Conservation (phyloP, 768 basidiomycete species). For the Dentipellis sp. region DNA sequence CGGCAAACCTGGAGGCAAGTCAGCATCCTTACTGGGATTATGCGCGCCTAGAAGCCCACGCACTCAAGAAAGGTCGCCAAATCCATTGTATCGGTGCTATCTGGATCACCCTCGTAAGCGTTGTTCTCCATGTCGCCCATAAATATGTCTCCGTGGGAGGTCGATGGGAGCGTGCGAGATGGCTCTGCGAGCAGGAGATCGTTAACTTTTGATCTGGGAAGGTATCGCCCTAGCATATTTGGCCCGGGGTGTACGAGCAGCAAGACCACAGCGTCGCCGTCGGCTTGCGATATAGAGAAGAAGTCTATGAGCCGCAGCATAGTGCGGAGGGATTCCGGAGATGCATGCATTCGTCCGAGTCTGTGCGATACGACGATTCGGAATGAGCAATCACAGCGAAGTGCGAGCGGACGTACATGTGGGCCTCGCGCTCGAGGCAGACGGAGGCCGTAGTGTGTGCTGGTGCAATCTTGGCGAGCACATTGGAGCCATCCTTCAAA, state of each 20-base stretch:
- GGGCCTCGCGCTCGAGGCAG: slow-evolving; percentile 63
- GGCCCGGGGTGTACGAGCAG: slow-evolving; percentile 61
- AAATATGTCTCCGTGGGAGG: slow-evolving; percentile 39
- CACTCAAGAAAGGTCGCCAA: slow-evolving; percentile 69
- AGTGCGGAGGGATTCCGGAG: slow-evolving; percentile 42
- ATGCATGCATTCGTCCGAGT: slow-evolving; percentile 38
- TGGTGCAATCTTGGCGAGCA: slow-evolving; percentile 66
- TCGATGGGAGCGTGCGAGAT: slow-evolving; percentile 25
- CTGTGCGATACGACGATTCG: slow-evolving; percentile 21
- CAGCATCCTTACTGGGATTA: slow-evolving; percentile 2
- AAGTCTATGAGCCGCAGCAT: slow-evolving; percentile 54
- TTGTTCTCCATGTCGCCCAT: slow-evolving; percentile 41
- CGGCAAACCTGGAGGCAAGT: slow-evolving; percentile 47
- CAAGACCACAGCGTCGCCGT: slow-evolving; percentile 64
- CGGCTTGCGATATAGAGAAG: slow-evolving; percentile 53
- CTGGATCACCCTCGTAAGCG: slow-evolving; percentile 41
- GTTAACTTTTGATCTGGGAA: slow-evolving; percentile 58
- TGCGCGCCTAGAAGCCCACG: slow-evolving; percentile 13
- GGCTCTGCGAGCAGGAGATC: slow-evolving; percentile 53
- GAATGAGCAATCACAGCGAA: not conserved
- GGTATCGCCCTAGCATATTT: slow-evolving; percentile 62
- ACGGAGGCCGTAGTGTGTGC: slow-evolving; percentile 66
- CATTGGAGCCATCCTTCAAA: slow-evolving; percentile 58
- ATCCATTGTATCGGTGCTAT: slow-evolving; percentile 65
- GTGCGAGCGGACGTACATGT: slow-evolving; percentile 35